These are phyloP conservation scores for Onygenales sp. DNA, from an alignment of 2,329 filamentous ascomycete species.

Conservation along the genomic window DNA sequence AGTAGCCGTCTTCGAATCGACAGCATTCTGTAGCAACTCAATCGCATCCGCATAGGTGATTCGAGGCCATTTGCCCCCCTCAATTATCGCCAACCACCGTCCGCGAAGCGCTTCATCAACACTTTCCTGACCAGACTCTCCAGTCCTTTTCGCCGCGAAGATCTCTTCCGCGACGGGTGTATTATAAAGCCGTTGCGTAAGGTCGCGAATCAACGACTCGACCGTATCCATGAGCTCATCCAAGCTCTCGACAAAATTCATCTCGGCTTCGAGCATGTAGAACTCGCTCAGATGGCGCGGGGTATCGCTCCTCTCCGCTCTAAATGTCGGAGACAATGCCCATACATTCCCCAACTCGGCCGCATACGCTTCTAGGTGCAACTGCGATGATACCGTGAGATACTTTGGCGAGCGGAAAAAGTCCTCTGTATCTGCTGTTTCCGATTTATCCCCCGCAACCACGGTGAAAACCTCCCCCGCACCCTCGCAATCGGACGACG, in stretches of 20 bases:
- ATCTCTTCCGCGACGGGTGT: constrained; percentile 48
- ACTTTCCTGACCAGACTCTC: constrained; percentile 32
- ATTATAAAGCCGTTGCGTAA: constrained; percentile 41
- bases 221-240: constrained; percentile 66
- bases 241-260: constrained; percentile 66
- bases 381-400: constrained; percentile 85
- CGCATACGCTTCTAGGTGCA: constrained; percentile 86
- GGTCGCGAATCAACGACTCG: constrained; percentile 62
- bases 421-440: constrained; percentile 33
- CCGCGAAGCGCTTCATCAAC: constrained; percentile 42
- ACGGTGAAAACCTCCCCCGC: constrained; percentile 88
- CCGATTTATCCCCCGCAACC: constrained; percentile 30
- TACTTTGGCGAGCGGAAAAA: constrained; percentile 91
- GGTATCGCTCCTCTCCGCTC: constrained; percentile 88
- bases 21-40: constrained; percentile 52
- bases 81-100: constrained; percentile 63
- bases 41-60: constrained; percentile 79
- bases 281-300: constrained; percentile 92
- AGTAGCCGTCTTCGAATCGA: constrained; percentile 34
- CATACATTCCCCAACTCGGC: constrained; percentile 86
- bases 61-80: constrained; percentile 56
- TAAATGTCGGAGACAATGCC: constrained; percentile 87
- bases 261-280: constrained; percentile 94
- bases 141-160: constrained; percentile 35
- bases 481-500: constrained; percentile 93